A percentile compares a stretch with the other conserved stretches of the same genome.
These are phyloP conservation scores for Colletotrichum graminicola DNA, from an alignment of 2,329 filamentous ascomycete species.

Conservation along the genomic window DNA sequence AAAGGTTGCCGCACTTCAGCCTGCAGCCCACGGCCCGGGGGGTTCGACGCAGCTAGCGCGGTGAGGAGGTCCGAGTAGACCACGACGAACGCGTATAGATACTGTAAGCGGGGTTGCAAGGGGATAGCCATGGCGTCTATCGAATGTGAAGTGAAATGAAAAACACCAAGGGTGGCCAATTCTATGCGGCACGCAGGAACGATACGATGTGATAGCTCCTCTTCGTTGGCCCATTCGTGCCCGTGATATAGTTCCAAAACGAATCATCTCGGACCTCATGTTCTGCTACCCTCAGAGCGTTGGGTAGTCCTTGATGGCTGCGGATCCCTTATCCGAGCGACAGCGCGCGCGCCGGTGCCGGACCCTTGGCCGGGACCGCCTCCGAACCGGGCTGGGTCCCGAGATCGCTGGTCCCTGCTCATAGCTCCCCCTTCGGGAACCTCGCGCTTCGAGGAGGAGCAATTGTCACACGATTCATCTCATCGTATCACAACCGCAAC, in stretches of 20 bases:
- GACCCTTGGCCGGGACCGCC: constrained; percentile 20
- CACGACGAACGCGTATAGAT: constrained; percentile 62
- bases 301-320: constrained; percentile 17
- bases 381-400: constrained; percentile 34
- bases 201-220: constrained; percentile 3
- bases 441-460: neutral
- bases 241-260: neutral
- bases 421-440: neutral
- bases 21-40: constrained; percentile 74
- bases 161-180: neutral
- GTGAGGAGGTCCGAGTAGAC: constrained; percentile 70
- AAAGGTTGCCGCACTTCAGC: constrained; percentile 72
- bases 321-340: constrained; percentile 28
- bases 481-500: neutral
- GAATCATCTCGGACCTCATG: neutral
- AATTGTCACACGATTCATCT: too few relatives aligned
- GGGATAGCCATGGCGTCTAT: constrained; percentile 23
- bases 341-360: constrained; percentile 36
- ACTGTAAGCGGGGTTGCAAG: constrained; percentile 45
- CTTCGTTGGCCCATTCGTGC: constrained; percentile 17
- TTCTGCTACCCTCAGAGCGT: constrained; percentile 26
- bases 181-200: too few relatives aligned
- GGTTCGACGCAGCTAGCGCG: constrained; percentile 59
- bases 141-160: neutral
- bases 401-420: constrained; percentile 4